A percentile compares a stretch with the other conserved stretches of the same genome.
Conservation (phyloP, 352 stramenopile species). For the Pythium folliculosum region DNA sequence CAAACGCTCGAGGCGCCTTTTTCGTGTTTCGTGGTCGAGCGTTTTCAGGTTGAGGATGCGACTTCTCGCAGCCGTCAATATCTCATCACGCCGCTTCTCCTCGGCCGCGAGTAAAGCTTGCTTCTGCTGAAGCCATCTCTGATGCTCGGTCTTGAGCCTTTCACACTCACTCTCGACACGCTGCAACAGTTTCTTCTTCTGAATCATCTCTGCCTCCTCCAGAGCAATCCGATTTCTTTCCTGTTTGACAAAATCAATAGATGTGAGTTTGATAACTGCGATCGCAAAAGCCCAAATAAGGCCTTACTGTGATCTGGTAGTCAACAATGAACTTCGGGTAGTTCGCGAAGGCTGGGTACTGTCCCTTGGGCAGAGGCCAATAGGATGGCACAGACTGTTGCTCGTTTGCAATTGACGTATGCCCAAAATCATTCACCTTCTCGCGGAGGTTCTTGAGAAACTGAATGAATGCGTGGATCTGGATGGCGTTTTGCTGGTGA, state of each 20-base stretch:
- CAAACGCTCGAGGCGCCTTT: constrained; percentile 62
- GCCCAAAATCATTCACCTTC: constrained; percentile 31
- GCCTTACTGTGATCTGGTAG: constrained; percentile 79
- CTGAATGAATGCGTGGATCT: constrained; percentile 74
- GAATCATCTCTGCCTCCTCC: constrained; percentile 63
- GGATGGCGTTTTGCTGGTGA: constrained; percentile 80
- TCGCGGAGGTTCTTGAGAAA: constrained; percentile 58
- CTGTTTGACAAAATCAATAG: constrained; percentile 32
- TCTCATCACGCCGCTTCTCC: constrained; percentile 61
- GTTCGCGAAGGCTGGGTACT: constrained; percentile 80
- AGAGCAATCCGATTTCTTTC: constrained; percentile 81
- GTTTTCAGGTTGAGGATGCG: constrained; percentile 70
- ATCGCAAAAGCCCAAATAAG: not conserved
- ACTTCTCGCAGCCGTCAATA: constrained; percentile 58
- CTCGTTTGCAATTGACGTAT: not conserved
- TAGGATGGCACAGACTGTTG: constrained; percentile 10
- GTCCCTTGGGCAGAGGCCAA: constrained; percentile 66
- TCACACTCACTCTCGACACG: constrained; percentile 53
- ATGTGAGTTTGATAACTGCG: not conserved
- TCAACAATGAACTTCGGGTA: constrained; percentile 85
- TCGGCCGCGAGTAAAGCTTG: constrained; percentile 56
- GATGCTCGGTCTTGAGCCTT: constrained; percentile 61
- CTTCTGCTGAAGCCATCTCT: constrained; percentile 68
- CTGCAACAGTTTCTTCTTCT: constrained; percentile 66
- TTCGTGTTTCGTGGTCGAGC: constrained; percentile 69